A percentile compares a stretch with the other conserved stretches of the same genome.
phyloP scores from a whole-genome alignment of 164 flowering plant species.

The Annona squamosa region DNA sequence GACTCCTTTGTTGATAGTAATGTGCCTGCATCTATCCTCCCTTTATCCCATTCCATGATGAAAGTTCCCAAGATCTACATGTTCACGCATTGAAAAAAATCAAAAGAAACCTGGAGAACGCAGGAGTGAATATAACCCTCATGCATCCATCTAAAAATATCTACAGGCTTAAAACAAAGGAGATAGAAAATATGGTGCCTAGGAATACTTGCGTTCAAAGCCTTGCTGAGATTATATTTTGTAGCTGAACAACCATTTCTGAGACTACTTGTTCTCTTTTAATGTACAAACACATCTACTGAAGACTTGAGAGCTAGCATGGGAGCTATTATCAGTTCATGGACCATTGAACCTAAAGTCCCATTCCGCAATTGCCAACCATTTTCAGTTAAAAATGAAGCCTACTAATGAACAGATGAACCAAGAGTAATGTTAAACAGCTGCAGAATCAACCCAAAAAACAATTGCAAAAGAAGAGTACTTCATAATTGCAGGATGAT shows the following conservation, averaged over 20 bases:
- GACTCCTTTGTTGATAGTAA: conserved; percentile 62
- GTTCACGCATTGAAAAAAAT: conserved; percentile 7
- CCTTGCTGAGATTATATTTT: no score
- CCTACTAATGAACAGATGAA: not conserved
- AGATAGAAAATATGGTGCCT: not conserved
- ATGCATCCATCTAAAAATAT: not conserved
- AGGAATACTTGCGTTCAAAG: not conserved
- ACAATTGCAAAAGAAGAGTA: not conserved
- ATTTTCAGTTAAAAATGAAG: not conserved
- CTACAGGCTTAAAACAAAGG: not conserved
- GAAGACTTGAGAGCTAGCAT: not conserved
- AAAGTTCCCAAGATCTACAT: conserved; percentile 81
- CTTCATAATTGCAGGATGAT: not conserved
- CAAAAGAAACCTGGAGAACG: not conserved
- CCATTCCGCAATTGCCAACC: not conserved
- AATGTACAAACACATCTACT: not conserved
- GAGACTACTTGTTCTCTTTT: not conserved
- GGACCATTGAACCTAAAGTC: not conserved
- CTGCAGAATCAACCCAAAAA: not conserved
- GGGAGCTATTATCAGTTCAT: not conserved
- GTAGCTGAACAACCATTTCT: not conserved
- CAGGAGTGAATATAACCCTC: not conserved
- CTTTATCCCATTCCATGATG: conserved; percentile 84
- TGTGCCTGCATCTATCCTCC: conserved; percentile 33
- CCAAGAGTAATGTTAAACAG: not conserved